A percentile compares a stretch with the other conserved stretches of the same genome.
Conservation (phyloP, 73 alveolate genomes). For the Durusdinium trenchii region DNA sequence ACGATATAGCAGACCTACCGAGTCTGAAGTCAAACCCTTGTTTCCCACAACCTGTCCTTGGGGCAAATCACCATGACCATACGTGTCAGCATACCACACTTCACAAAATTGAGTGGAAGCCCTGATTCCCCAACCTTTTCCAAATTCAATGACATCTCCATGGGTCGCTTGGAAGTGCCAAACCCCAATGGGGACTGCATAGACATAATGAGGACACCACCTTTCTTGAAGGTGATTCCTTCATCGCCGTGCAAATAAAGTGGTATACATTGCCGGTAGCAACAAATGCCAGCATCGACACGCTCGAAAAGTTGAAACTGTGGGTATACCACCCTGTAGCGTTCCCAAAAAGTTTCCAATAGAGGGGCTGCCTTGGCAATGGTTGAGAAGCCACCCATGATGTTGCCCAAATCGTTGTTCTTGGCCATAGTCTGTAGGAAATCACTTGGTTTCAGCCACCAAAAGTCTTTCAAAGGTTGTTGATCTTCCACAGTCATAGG, state of each 20-base stretch:
- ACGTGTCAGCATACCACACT: background rate
- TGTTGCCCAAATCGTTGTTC: background rate
- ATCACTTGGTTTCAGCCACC: background rate
- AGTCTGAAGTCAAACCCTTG: too few relatives aligned
- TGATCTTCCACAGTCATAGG: background rate
- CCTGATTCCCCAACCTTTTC: background rate
- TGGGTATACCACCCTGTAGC: background rate
- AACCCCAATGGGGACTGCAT: background rate
- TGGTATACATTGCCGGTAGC: background rate
- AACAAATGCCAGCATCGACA: background rate
- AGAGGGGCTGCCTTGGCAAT: background rate
- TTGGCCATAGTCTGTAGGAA: background rate
- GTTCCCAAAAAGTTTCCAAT: background rate
- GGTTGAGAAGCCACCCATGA: background rate
- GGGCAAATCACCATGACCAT: constrained; percentile 15
- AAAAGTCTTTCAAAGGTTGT: background rate
- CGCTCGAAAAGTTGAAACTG: background rate
- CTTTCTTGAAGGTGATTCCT: background rate
- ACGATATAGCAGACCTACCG: too few relatives aligned
- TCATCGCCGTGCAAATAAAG: constrained; percentile 41
- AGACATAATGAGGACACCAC: background rate
- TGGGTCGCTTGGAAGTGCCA: background rate
- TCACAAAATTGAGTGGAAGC: background rate
- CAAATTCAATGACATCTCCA: background rate
- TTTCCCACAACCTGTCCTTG: too few relatives aligned